These are phyloP conservation scores for Noccaea caerulescens DNA, from an alignment of 345 rosid species.

Conservation along the genomic window DNA sequence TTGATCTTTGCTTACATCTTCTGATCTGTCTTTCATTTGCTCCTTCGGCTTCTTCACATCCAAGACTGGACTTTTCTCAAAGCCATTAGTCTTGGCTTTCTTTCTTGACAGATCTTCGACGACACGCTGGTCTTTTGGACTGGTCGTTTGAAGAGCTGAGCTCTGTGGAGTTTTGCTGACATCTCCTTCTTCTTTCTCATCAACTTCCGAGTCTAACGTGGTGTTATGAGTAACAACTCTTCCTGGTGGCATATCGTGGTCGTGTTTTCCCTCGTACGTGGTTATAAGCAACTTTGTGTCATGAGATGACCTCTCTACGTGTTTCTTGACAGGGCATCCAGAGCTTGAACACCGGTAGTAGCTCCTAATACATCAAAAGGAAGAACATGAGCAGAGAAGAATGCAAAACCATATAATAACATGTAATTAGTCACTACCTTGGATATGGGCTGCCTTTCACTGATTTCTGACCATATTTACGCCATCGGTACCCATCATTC, in stretches of 20 bases:
- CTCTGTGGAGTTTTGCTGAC: constrained; percentile 38
- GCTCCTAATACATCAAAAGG: constrained; percentile 59
- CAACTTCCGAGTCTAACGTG: constrained; percentile 34
- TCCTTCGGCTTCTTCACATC: constrained; percentile 42
- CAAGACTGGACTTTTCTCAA: constrained; percentile 33
- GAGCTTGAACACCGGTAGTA: constrained; percentile 93
- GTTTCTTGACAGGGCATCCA: constrained; percentile 93
- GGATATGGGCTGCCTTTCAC: constrained; percentile 98
- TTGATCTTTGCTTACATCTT: constrained; percentile 39
- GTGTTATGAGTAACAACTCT: constrained; percentile 68
- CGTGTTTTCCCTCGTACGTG: constrained; percentile 89
- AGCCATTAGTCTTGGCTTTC: constrained; percentile 38
- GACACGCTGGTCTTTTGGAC: constrained; percentile 22
- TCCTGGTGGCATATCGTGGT: constrained; percentile 79
- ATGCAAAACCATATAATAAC: neutral
- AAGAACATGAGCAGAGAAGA: neutral
- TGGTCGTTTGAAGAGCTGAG: constrained; percentile 30
- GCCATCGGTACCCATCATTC: constrained; percentile 98
- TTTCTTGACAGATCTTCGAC: constrained; percentile 45
- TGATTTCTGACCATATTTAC: constrained; percentile 95
- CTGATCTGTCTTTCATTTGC: constrained; percentile 41
- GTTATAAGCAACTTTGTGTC: constrained; percentile 72
- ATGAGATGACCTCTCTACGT: constrained; percentile 76
- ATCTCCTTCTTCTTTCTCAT: constrained; percentile 49
- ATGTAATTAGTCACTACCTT: constrained; percentile 52